phyloP scores from a whole-genome alignment of 441 rosid genomes.

The Flueggea neowawraea region DNA sequence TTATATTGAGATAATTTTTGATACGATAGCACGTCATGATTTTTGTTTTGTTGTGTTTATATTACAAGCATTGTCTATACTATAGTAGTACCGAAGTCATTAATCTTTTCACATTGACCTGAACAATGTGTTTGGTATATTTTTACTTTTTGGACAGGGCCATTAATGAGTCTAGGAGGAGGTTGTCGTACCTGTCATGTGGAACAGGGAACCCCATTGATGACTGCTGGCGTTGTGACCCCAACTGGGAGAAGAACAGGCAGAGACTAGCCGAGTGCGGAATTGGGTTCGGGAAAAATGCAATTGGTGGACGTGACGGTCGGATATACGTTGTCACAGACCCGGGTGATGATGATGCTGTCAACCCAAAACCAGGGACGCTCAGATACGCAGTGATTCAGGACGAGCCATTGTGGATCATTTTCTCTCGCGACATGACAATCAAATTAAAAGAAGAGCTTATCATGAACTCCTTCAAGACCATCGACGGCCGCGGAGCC shows the following conservation, averaged over 20 bases:
- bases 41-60: no score
- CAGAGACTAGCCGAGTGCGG: conserved; percentile 78
- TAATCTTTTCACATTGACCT: no score
- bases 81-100: no score
- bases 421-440: conserved; percentile 80
- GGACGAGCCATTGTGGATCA: conserved; percentile 88
- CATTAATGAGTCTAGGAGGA: conserved; percentile 70
- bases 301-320: conserved; percentile 87
- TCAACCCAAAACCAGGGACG: conserved; percentile 85
- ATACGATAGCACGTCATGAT: no score
- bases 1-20: neutral
- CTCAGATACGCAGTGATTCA: conserved; percentile 78
- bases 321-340: conserved; percentile 78
- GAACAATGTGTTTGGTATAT: conserved; percentile 2
- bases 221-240: conserved; percentile 95
- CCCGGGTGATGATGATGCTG: conserved; percentile 56
- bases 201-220: conserved; percentile 89
- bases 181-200: conserved; percentile 70
- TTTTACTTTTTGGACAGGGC: conserved; percentile 39
- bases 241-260: conserved; percentile 82
- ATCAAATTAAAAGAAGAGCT: conserved; percentile 82
- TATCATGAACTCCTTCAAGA: conserved; percentile 90
- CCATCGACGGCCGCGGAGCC: conserved; percentile 86
- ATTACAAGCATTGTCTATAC: no score
- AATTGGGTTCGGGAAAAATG: conserved; percentile 88